Evolutionary conservation across 805 yeast species (phyloP), one percentile per base, ranked within the genome.

Genomic region (Teunomyces stri): DNA sequence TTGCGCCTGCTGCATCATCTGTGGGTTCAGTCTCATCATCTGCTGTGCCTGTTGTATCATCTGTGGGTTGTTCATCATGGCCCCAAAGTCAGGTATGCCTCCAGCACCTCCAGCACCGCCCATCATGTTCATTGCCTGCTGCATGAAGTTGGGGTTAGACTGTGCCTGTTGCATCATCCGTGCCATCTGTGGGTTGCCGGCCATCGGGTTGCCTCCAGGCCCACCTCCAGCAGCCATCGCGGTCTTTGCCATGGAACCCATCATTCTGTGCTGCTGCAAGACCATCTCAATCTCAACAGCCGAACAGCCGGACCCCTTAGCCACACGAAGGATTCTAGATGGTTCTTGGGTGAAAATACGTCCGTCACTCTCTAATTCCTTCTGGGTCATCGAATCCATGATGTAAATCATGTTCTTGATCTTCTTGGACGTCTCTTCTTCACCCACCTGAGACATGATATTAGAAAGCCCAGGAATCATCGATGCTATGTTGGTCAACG

Each of bases 281-380:
- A 92, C 88, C 79, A 90, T 89, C 65, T 92, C 97, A 25, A 92
- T 96, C 55, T 92, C 98, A 5, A 89, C 81, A 0, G 87, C 96
- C 2, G 94, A 73, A 20, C 97, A 89, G 18, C 98, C 99, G 2
- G 96, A 84, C 6, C 99, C 99, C 54, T 88, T 78, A 0, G 98
- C 98, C 4, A 92, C 92, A 58, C 99, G 78, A 4, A 90, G 80
- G 43, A 92, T 81, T 65, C 99, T 80, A 40, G 84, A 76, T 5
- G 98, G 98, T 66, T 91, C 83, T 44, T 84, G 82, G 33, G 79
- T 75, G 65, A 92, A 89, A 16, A 87, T 68, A 50, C 81, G 73
- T 1, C 98, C 98, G 65, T 92, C 98, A 53, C 89, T 80, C 58
- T 89, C 96, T 51, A 92, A 78, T 70, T 92, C 99, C 60, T 85